phyloP scores from a whole-genome alignment of 345 rosid species.

The Excoecaria cochinchinensis region DNA sequence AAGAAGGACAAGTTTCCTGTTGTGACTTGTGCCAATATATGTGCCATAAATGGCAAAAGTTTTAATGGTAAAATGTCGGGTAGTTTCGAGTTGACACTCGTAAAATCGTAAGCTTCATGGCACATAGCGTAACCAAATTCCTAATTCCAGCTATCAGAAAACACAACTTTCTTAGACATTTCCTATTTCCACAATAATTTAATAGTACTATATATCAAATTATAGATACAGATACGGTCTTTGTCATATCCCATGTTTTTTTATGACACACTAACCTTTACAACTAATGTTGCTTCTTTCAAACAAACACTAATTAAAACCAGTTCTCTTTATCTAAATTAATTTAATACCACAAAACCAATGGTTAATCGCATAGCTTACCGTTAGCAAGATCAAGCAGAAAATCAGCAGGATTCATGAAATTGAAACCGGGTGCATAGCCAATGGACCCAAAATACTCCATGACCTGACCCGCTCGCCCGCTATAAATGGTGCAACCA shows the following conservation, averaged over 20 bases:
- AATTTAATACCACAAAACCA: no score
- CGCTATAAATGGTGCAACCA: constrained; percentile 72
- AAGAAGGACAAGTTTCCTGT: background rate
- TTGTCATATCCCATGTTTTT: constrained; percentile 27
- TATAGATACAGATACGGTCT: constrained; percentile 4
- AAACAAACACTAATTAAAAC: background rate
- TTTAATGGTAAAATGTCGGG: constrained; percentile 2
- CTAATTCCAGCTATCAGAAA: constrained; percentile 1
- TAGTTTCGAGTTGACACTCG: constrained; percentile 7
- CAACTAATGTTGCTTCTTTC: background rate
- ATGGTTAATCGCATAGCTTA: constrained; percentile 18
- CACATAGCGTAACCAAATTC: background rate
- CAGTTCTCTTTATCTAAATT: no score
- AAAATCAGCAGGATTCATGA: constrained; percentile 83
- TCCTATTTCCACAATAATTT: background rate
- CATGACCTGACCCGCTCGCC: constrained; percentile 57
- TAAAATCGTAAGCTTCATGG: constrained; percentile 6
- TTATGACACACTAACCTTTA: constrained; percentile 19
- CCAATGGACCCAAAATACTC: constrained; percentile 74
- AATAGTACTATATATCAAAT: background rate
- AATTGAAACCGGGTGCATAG: constrained; percentile 54
- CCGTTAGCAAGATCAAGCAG: constrained; percentile 95
- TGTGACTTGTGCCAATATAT: background rate
- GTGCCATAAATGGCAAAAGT: background rate
- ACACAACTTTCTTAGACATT: constrained; percentile 1